These are phyloP conservation scores for Collybiopsis luxurians DNA, from an alignment of 768 basidiomycete genomes.

Conservation along the genomic window DNA sequence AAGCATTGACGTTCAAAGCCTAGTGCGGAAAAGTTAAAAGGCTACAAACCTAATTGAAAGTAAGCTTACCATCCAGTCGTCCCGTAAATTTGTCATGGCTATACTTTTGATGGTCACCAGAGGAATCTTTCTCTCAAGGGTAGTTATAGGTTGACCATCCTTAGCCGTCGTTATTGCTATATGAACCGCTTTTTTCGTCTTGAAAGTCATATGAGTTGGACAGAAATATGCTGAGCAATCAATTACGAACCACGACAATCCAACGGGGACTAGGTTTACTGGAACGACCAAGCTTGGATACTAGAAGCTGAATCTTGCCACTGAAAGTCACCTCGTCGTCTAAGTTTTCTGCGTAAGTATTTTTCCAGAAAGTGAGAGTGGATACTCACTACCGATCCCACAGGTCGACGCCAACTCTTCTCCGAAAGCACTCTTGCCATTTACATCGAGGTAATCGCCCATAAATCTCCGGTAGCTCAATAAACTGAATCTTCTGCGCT, in stretches of 20 bases:
- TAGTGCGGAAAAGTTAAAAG: conserved; percentile 23
- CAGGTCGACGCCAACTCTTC: conserved; percentile 71
- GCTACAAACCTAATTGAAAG: neutral
- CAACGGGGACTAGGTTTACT: conserved; percentile 92
- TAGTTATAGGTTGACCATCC: conserved; percentile 56
- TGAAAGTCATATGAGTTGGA: neutral
- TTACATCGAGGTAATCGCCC: conserved; percentile 95
- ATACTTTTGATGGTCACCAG: conserved; percentile 86
- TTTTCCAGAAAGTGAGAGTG: neutral
- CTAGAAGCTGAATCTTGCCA: conserved; percentile 72
- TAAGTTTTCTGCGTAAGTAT: conserved; percentile 18
- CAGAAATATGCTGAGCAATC: neutral
- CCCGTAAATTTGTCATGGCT: conserved; percentile 82
- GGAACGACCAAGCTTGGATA: conserved; percentile 82
- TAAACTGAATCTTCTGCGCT: conserved; percentile 89
- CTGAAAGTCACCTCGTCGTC: conserved; percentile 86
- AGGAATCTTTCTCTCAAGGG: conserved; percentile 85
- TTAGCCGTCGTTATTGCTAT: conserved; percentile 62
- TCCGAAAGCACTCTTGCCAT: conserved; percentile 76
- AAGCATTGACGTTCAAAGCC: conserved; percentile 74
- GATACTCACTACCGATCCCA: conserved; percentile 64
- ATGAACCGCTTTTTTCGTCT: conserved; percentile 87
- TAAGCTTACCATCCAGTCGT: conserved; percentile 86
- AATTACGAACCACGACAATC: conserved; percentile 73
- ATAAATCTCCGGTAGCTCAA: conserved; percentile 92